Evolutionary conservation across 306 rosid species (phyloP), one percentile per base, ranked within the genome.

Genomic region (Vigna nakashimae): DNA sequence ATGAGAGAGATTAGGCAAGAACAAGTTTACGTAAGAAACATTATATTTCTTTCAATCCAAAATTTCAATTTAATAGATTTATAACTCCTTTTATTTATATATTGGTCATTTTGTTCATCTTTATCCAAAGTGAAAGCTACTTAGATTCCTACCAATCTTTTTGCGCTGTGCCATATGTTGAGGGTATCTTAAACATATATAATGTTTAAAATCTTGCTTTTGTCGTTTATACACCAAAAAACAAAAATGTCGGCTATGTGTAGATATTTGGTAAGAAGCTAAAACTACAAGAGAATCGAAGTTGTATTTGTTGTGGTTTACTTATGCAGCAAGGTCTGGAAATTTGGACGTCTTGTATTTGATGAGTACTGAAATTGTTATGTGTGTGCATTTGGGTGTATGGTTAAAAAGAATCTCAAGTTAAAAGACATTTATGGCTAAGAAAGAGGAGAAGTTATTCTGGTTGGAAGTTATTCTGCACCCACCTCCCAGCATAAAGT

Each of bases 401-500:
- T 43, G 30, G 45, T 71, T 59, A 9, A 4, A 30, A 13, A 59
- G 0, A 0, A 26, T 13, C 20, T 16, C 42, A 32, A 62, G 46
- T 62, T 16, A 34, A 62, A 62, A 16, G 46, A 32, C 22, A 60
- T 60, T 18, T 14, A 60, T 30, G 32, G 20, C 13, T 14, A 60
- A 17, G 30, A 38, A 26, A 40, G 30, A 50, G 40, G 51, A 65
- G 30, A 65, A 65, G 30, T 36, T 22, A 63, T 60, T 60, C 66
- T 64, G 69, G 30, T 64, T 64, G 69, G 50, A 64, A 24, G 69
- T 38, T 63, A 45, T 11, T 45, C 1, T 63, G 69, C 69, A 34
- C 48, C 15, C 14, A 15, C 45, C 43, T 63, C 69, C 30, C 4
- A 9, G 52, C 52, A 40, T 40, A 42, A 28, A 40, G 50, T 65